A percentile compares a stretch with the other conserved stretches of the same genome.
phyloP scores from a whole-genome alignment of 2,329 filamentous ascomycete genomes.

The Lachnellula hyalina region DNA sequence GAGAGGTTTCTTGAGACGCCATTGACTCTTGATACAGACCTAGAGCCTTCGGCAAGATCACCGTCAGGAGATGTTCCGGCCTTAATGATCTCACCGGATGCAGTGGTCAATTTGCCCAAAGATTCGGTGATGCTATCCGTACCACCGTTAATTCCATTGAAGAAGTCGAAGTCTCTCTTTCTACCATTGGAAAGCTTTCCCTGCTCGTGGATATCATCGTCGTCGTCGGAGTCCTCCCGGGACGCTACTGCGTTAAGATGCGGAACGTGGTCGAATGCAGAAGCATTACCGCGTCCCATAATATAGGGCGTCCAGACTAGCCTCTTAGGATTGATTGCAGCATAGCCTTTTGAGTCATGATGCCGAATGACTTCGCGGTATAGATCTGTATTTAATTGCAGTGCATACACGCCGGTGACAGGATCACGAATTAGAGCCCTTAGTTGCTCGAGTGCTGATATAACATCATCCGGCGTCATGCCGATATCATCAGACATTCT shows the following conservation, averaged over 20 bases:
- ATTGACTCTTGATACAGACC: constrained; percentile 19
- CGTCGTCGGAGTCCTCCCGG: constrained; percentile 58
- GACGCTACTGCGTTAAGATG: constrained; percentile 81
- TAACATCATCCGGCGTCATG: constrained; percentile 93
- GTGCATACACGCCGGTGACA: constrained; percentile 79
- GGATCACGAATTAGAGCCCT: constrained; percentile 87
- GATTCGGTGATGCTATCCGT: constrained; percentile 23
- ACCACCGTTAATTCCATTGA: constrained; percentile 21
- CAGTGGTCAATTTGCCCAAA: constrained; percentile 27
- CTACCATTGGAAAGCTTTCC: constrained; percentile 14
- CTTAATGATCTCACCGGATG: constrained; percentile 15
- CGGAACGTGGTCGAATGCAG: constrained; percentile 77
- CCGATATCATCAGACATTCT: constrained; percentile 83
- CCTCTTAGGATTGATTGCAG: constrained; percentile 72
- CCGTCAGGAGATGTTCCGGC: constrained; percentile 13
- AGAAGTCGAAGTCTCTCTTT: constrained; percentile 23
- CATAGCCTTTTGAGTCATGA: constrained; percentile 84
- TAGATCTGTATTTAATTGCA: constrained; percentile 79
- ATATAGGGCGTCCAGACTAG: constrained; percentile 96
- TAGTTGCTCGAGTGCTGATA: constrained; percentile 86
- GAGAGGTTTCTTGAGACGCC: constrained; percentile 20
- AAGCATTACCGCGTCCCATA: constrained; percentile 81
- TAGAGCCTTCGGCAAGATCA: constrained; percentile 12
- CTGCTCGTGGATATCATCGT: constrained; percentile 17
- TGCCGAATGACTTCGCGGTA: constrained; percentile 84